Evolutionary conservation across 164 flowering plant species (phyloP).

Genomic region (Stephania cephalantha): DNA sequence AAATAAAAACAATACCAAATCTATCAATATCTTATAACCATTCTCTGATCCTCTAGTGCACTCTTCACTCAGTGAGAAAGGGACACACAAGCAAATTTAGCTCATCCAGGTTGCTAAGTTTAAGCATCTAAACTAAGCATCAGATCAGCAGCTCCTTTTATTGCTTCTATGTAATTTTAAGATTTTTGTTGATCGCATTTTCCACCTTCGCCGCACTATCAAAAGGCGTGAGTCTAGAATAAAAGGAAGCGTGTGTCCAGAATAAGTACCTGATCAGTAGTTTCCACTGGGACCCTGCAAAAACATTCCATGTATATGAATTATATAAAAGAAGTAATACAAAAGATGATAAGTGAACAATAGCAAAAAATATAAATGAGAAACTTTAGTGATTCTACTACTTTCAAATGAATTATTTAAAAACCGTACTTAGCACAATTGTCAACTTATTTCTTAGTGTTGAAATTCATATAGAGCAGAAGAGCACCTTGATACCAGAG

Average conservation of each 20-base stretch:
- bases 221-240: background rate
- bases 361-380: background rate
- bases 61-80: background rate
- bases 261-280: background rate
- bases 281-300: constrained; percentile 4
- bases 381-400: background rate
- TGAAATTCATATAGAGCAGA: constrained; percentile 9
- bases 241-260: background rate
- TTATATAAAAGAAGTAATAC: background rate
- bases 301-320: background rate
- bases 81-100: background rate
- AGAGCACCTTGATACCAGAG: constrained; percentile 36
- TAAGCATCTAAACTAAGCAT: background rate
- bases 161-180: too few species aligned
- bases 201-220: too few species aligned
- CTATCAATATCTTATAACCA: background rate
- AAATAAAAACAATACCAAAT: background rate
- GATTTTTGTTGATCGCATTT: too few species aligned
- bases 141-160: too few species aligned
- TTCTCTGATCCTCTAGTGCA: background rate
- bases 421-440: background rate
- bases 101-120: background rate
- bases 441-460: constrained; percentile 4
- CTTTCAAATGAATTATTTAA: background rate
- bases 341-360: background rate